Base-by-base conservation (phyloP, 176 grass and related monocot species). In the Aegilops tauschii region DNA sequence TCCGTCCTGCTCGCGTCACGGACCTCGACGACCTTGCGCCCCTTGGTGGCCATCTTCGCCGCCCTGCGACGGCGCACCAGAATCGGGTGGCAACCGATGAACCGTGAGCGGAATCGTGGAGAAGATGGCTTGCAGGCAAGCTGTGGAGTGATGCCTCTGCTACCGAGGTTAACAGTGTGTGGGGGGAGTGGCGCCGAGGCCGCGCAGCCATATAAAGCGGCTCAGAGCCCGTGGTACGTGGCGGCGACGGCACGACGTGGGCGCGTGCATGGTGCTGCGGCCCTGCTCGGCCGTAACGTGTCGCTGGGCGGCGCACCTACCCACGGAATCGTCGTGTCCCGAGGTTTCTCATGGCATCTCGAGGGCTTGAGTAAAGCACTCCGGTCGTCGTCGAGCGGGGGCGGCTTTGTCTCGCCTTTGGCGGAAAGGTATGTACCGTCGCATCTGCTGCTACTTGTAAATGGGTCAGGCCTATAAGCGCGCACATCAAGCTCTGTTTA, bases 231-330 rank as follows among this genome's bases (percentile, higher is more conserved):
- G 12, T 32, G 78, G 20, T 44, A 86, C 90, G 86, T 92, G 90
- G 50, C 82, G 13, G 61, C 65, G 28, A 31, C 2, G 50, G 64
- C 65, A 25, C 80, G 61, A 92, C 91, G 91, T 92, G 91, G 69
- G 62, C 16, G 84, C 80, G 16, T 80, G 91, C 80, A 86, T 92
- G 90, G 67, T 4, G 59, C 4, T 13, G 54, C 67, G 34, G 18
- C 25, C 30, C 44, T 35, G 61, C 56, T 5, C 30, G 59, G 54
- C 44, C 3, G 76, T 61, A 80, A 90, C 83, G 80, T 78, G 87
- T 68, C 73, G 42, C 64, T 34, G 34, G 66, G 4, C 71, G 74
- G 1, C 40, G 40, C 40, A 17, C 12, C 71, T 73, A 27, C 70
- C 7, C 47, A 2, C 16, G 9, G 13, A 32, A 8, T 49, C 88